A percentile compares a stretch with the other conserved stretches of the same genome.
phyloP scores from a whole-genome alignment of 345 rosid species.

The Sisymbrium altissimum region DNA sequence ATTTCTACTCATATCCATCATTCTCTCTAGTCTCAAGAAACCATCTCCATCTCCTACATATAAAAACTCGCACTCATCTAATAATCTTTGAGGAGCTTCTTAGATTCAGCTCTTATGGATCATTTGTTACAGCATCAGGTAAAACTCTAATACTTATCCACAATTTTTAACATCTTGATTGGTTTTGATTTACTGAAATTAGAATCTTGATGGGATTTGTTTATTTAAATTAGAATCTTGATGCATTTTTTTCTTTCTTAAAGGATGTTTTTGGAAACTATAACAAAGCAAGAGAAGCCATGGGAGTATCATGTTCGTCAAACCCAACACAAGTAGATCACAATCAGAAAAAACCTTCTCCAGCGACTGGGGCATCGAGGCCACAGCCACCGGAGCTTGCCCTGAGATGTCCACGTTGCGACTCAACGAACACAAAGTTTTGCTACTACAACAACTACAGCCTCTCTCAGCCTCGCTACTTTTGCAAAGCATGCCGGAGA shows the following conservation, averaged over 20 bases:
- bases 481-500: slow-evolving; percentile 79
- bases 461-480: slow-evolving; percentile 79
- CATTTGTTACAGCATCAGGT: slow-evolving; percentile 31
- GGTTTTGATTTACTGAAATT: not conserved
- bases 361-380: slow-evolving; percentile 14
- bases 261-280: slow-evolving; percentile 31
- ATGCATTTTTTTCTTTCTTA: not conserved
- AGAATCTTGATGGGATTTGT: not conserved
- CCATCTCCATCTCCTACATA: slow-evolving; percentile 2
- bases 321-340: slow-evolving; percentile 15
- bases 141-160: slow-evolving; percentile 1
- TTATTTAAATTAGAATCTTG: slow-evolving; percentile 9
- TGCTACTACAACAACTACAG: slow-evolving; percentile 93
- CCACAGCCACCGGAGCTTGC: slow-evolving; percentile 67
- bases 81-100: slow-evolving; percentile 15
- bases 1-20: not conserved
- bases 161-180: slow-evolving; percentile 1
- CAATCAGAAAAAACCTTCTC: slow-evolving; percentile 29
- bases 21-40: slow-evolving; percentile 22
- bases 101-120: slow-evolving; percentile 26
- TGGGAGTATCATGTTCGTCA: slow-evolving; percentile 26
- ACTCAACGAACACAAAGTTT: slow-evolving; percentile 78
- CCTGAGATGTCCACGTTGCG: slow-evolving; percentile 72
- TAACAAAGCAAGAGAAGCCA: slow-evolving; percentile 31
- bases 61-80: slow-evolving; percentile 3